These are phyloP conservation scores for Cyberlindnera americana DNA, from an alignment of 805 yeast genomes.

Conservation along the genomic window DNA sequence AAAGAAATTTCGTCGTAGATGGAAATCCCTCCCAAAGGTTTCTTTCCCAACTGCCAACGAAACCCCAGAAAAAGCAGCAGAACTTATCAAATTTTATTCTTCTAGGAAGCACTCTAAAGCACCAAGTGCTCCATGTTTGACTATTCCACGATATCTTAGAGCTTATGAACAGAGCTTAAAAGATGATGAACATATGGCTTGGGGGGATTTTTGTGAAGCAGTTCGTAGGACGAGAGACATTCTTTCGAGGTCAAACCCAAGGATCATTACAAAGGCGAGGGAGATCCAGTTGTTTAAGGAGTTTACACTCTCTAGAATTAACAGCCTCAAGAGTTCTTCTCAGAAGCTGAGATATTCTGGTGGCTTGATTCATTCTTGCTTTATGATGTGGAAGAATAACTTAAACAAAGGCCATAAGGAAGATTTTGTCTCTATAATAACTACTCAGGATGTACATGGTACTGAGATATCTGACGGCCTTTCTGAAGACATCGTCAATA, in stretches of 20 bases:
- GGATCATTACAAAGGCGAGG: not conserved
- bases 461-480: no score
- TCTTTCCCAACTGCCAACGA: no score
- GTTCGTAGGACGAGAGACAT: not conserved
- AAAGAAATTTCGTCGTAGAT: no score
- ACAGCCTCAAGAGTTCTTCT: not conserved
- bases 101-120: no score
- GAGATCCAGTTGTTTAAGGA: not conserved
- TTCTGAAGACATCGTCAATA: no score
- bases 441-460: not conserved
- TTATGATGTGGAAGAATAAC: not conserved
- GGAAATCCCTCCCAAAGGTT: no score
- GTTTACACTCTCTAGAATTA: not conserved
- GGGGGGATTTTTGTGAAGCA: no score
- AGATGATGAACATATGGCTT: no score
- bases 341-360: not conserved
- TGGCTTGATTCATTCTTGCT: not conserved
- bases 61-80: no score
- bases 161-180: not conserved
- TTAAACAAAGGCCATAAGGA: not conserved
- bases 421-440: not conserved
- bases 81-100: no score
- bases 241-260: not conserved
- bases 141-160: no score
- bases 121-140: no score